Conservation (phyloP, 1,284 basidiomycete species). For the Boletus albobrunnescens region DNA sequence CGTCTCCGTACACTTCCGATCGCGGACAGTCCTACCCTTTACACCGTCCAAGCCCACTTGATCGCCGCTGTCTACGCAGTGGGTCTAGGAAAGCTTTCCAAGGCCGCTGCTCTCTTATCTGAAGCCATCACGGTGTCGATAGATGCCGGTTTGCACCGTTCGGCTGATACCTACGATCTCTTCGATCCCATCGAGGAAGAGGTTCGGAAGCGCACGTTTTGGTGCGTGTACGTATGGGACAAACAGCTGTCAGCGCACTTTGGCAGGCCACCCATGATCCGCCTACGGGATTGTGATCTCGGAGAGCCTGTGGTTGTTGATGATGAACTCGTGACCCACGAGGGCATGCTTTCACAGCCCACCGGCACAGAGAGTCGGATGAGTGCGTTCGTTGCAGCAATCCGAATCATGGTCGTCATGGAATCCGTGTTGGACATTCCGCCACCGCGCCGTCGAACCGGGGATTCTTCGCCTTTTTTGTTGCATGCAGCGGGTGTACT, state of each 20-base stretch:
- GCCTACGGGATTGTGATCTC: slow-evolving; percentile 83
- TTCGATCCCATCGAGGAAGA: slow-evolving; percentile 86
- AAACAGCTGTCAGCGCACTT: slow-evolving; percentile 84
- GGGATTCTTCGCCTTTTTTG: slow-evolving; percentile 56
- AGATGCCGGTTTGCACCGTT: slow-evolving; percentile 83
- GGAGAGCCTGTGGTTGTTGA: slow-evolving; percentile 80
- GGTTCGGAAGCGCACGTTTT: slow-evolving; percentile 86
- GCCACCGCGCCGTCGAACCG: slow-evolving; percentile 54
- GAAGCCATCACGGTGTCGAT: slow-evolving; percentile 81
- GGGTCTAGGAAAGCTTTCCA: slow-evolving; percentile 82
- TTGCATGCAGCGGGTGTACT: slow-evolving; percentile 55
- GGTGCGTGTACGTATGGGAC: slow-evolving; percentile 92
- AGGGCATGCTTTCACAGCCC: slow-evolving; percentile 64
- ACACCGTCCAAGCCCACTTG: slow-evolving; percentile 84
- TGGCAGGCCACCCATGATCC: slow-evolving; percentile 79
- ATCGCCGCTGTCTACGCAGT: slow-evolving; percentile 86
- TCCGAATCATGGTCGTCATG: slow-evolving; percentile 79
- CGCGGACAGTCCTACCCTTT: slow-evolving; percentile 83
- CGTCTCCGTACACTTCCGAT: slow-evolving; percentile 80
- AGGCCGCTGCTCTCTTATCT: slow-evolving; percentile 77
- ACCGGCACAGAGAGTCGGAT: slow-evolving; percentile 70
- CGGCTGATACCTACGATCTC: slow-evolving; percentile 82
- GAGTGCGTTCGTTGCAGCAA: slow-evolving; percentile 70
- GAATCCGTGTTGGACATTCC: slow-evolving; percentile 75
- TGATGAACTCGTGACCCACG: slow-evolving; percentile 80